phyloP scores from a whole-genome alignment of 768 basidiomycete species.

The Leccinellum luteum region DNA sequence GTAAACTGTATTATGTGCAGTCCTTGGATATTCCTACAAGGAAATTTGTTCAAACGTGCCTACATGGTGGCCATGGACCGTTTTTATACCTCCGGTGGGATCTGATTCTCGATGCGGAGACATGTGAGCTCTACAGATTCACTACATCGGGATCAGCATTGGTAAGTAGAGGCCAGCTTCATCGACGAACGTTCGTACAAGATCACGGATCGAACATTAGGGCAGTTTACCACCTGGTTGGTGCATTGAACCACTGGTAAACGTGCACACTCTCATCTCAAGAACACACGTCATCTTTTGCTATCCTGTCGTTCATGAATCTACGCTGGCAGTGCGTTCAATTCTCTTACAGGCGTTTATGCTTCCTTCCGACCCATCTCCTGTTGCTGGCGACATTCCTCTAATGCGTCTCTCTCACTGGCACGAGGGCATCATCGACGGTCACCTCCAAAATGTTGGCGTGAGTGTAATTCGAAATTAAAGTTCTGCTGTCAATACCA shows the following conservation, averaged over 20 bases:
- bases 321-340: neutral
- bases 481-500: neutral
- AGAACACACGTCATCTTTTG: neutral
- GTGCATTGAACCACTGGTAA: neutral
- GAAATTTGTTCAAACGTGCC: neutral
- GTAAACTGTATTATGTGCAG: neutral
- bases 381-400: neutral
- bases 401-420: constrained; percentile 1
- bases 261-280: neutral
- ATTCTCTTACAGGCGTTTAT: neutral
- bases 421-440: neutral
- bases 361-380: neutral
- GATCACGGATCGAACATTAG: neutral
- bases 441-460: neutral
- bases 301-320: neutral
- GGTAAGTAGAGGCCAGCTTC: neutral
- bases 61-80: neutral
- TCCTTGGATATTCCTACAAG: neutral
- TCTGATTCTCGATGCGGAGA: neutral
- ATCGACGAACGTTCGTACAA: neutral
- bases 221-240: neutral
- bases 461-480: neutral
- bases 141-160: neutral
- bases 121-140: neutral
- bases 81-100: neutral